phyloP scores from a whole-genome alignment of 2,329 filamentous ascomycete genomes.

The Aureobasidium uvarum region DNA sequence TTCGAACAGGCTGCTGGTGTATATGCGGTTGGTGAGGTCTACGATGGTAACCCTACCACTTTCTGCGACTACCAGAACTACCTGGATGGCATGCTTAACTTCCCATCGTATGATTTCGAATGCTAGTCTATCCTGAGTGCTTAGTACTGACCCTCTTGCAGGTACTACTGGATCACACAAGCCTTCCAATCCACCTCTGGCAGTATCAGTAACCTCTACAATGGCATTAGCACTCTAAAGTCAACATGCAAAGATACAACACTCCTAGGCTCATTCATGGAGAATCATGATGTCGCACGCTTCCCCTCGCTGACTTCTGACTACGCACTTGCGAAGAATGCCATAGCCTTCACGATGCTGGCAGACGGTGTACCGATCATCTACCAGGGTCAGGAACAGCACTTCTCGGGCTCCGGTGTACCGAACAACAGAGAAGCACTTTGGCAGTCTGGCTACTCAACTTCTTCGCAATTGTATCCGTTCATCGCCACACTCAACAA shows the following conservation, averaged over 20 bases:
- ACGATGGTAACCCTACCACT: slow-evolving; percentile 38
- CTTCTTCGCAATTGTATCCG: slow-evolving; percentile 44
- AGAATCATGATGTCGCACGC: slow-evolving; percentile 45
- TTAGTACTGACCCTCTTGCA: slow-evolving; percentile 34
- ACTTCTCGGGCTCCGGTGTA: slow-evolving; percentile 39
- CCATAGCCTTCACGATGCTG: slow-evolving; percentile 42
- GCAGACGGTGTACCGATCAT: slow-evolving; percentile 46
- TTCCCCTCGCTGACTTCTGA: slow-evolving; percentile 43
- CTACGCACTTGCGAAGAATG: slow-evolving; percentile 41
- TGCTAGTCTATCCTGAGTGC: no score
- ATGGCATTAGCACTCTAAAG: slow-evolving; percentile 37
- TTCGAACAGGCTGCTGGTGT: slow-evolving; percentile 38
- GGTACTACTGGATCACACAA: slow-evolving; percentile 41
- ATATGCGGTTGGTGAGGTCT: slow-evolving; percentile 49
- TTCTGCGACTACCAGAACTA: slow-evolving; percentile 45
- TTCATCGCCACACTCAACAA: slow-evolving; percentile 43
- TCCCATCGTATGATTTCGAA: slow-evolving; percentile 33
- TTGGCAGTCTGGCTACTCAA: slow-evolving; percentile 44
- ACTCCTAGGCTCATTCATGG: slow-evolving; percentile 41
- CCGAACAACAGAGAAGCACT: slow-evolving; percentile 42
- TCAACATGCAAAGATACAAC: slow-evolving; percentile 42
- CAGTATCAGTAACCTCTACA: slow-evolving; percentile 43
- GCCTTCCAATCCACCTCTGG: slow-evolving; percentile 41
- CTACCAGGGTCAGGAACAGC: slow-evolving; percentile 47
- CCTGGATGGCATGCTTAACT: slow-evolving; percentile 48